These are phyloP conservation scores for Phylloboletellus chloephorus DNA, from an alignment of 1,284 basidiomycete species.

Conservation along the genomic window DNA sequence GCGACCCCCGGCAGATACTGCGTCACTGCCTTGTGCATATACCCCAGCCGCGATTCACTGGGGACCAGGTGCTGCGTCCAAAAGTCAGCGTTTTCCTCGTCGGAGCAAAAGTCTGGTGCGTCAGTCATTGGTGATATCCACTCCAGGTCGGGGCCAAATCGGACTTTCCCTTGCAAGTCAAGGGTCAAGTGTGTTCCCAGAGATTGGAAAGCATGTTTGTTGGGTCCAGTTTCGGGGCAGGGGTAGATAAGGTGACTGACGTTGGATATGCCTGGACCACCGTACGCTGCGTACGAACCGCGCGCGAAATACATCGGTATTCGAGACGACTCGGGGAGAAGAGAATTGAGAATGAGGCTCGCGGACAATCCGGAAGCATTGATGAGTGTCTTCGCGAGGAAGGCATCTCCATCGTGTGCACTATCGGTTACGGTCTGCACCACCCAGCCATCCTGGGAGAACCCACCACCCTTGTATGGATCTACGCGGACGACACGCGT, in stretches of 20 bases:
- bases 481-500: slow-evolving; percentile 90
- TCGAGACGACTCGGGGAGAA: slow-evolving; percentile 51
- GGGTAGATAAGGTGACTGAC: slow-evolving; percentile 84
- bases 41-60: slow-evolving; percentile 53
- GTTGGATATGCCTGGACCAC: slow-evolving; percentile 64
- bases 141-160: slow-evolving; percentile 93
- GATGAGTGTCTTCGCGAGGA: slow-evolving; percentile 83
- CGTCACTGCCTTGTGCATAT: slow-evolving; percentile 65
- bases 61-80: slow-evolving; percentile 72
- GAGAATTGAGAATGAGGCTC: slow-evolving; percentile 64
- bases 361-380: slow-evolving; percentile 85
- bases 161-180: slow-evolving; percentile 81
- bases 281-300: slow-evolving; percentile 85
- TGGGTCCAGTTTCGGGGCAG: slow-evolving; percentile 62
- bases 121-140: slow-evolving; percentile 61
- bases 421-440: slow-evolving; percentile 58
- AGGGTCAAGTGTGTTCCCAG: slow-evolving; percentile 90
- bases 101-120: slow-evolving; percentile 26
- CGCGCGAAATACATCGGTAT: slow-evolving; percentile 72
- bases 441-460: slow-evolving; percentile 59
- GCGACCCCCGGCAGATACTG: slow-evolving; percentile 72
- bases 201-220: slow-evolving; percentile 64
- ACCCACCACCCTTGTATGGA: slow-evolving; percentile 36
- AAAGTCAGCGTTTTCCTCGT: slow-evolving; percentile 59
- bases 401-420: slow-evolving; percentile 51